Evolutionary conservation across 805 yeast species (phyloP).

Genomic region (Zygosaccharomyces siamensis): DNA sequence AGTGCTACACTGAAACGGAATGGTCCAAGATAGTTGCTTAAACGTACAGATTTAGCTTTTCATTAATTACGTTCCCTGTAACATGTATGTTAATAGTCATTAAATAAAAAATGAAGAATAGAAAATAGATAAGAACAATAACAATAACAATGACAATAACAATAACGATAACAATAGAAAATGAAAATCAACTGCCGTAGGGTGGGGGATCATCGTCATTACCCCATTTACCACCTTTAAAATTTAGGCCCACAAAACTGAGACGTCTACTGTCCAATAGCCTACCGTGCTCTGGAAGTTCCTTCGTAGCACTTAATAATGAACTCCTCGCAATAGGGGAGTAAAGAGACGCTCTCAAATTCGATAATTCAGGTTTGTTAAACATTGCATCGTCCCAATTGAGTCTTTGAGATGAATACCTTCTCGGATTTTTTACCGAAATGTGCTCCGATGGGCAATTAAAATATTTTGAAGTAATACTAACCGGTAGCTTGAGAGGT

Average conservation of each 20-base stretch:
- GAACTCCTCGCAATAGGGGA: slow-evolving; percentile 19
- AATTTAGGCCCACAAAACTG: slow-evolving; percentile 23
- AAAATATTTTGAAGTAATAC: slow-evolving; percentile 9
- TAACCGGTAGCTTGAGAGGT: slow-evolving; percentile 9
- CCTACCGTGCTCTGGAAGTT: slow-evolving; percentile 13
- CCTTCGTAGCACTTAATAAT: slow-evolving; percentile 9
- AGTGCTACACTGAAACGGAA: slow-evolving; percentile 82
- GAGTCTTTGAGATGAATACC: slow-evolving; percentile 7
- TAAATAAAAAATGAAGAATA: slow-evolving; percentile 2
- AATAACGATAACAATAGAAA: slow-evolving; percentile 2
- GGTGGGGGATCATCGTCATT: slow-evolving; percentile 32
- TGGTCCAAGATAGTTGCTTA: slow-evolving; percentile 49
- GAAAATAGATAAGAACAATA: neutral
- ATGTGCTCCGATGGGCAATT: slow-evolving; percentile 4
- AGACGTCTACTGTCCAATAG: slow-evolving; percentile 21
- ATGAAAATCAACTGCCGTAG: slow-evolving; percentile 12
- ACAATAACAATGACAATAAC: slow-evolving; percentile 1
- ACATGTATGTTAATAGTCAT: slow-evolving; percentile 1
- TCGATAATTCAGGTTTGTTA: slow-evolving; percentile 15
- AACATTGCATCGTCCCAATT: slow-evolving; percentile 11
- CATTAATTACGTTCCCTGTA: neutral
- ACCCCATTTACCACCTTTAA: slow-evolving; percentile 25
- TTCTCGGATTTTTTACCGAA: neutral
- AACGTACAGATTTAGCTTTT: neutral
- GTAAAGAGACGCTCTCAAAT: slow-evolving; percentile 19